These are phyloP conservation scores for Pelargonium myrrhifolium DNA, from an alignment of 441 rosid genomes.

Conservation along the genomic window DNA sequence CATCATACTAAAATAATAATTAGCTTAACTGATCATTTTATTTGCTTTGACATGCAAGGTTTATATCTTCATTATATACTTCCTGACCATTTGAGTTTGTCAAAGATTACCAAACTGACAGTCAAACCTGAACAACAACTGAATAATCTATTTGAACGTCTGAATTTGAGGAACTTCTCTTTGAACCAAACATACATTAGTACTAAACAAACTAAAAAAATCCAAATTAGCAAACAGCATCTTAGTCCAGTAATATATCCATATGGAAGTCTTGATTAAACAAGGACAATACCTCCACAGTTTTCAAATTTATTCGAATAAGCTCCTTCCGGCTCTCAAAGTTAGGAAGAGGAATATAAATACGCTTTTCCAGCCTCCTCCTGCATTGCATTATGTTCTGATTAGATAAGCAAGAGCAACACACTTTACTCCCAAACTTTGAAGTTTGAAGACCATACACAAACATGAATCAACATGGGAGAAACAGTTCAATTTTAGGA, in stretches of 20 bases:
- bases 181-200: neutral
- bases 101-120: neutral
- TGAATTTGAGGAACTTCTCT: neutral
- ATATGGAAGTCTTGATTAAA: neutral
- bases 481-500: neutral
- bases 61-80: no score
- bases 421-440: neutral
- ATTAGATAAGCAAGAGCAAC: slow-evolving; percentile 8
- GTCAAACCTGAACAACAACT: neutral
- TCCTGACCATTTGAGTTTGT: neutral
- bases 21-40: neutral
- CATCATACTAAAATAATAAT: neutral
- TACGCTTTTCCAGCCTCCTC: slow-evolving; percentile 98
- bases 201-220: neutral
- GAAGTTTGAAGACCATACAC: no score
- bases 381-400: slow-evolving; percentile 37
- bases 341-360: slow-evolving; percentile 93
- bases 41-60: neutral
- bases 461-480: neutral
- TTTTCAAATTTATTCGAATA: slow-evolving; percentile 85
- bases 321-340: slow-evolving; percentile 96
- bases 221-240: neutral
- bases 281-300: slow-evolving; percentile 71
- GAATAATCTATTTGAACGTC: neutral
- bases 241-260: neutral